These are phyloP conservation scores for Calophaca sinica DNA, from an alignment of 306 rosid species.

Conservation along the genomic window DNA sequence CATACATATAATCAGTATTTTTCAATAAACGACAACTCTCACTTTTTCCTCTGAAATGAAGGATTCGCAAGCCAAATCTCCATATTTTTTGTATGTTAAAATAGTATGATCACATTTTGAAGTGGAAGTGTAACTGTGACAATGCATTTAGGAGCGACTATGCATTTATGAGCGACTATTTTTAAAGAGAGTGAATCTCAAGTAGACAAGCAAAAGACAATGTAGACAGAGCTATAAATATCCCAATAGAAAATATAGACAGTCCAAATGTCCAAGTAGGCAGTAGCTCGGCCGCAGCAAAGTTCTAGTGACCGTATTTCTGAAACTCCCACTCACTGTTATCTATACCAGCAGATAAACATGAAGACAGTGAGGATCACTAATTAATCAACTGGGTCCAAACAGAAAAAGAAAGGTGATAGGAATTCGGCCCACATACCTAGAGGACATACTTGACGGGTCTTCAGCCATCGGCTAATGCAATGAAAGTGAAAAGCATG, in stretches of 20 bases:
- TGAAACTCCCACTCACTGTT: constrained; percentile 98
- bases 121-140: neutral
- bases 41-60: neutral
- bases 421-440: constrained; percentile 53
- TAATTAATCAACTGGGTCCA: constrained; percentile 23
- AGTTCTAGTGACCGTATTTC: constrained; percentile 86
- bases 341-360: constrained; percentile 55
- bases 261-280: constrained; percentile 30
- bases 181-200: neutral
- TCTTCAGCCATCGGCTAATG: constrained; percentile 95
- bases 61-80: neutral
- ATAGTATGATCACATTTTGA: neutral
- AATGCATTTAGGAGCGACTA: constrained; percentile 4
- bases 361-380: constrained; percentile 24
- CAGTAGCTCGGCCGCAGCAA: constrained; percentile 9
- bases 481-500: constrained; percentile 98
- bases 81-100: neutral
- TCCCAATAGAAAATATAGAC: neutral
- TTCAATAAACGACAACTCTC: neutral
- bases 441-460: constrained; percentile 92
- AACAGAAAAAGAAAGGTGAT: constrained; percentile 25
- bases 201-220: constrained; percentile 25
- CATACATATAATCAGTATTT: constrained; percentile 25
- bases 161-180: constrained; percentile 2
- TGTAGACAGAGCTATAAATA: constrained; percentile 10